Evolutionary conservation across 2,329 filamentous ascomycete genomes (phyloP).

Genomic region (Macroventuria anomochaeta): DNA sequence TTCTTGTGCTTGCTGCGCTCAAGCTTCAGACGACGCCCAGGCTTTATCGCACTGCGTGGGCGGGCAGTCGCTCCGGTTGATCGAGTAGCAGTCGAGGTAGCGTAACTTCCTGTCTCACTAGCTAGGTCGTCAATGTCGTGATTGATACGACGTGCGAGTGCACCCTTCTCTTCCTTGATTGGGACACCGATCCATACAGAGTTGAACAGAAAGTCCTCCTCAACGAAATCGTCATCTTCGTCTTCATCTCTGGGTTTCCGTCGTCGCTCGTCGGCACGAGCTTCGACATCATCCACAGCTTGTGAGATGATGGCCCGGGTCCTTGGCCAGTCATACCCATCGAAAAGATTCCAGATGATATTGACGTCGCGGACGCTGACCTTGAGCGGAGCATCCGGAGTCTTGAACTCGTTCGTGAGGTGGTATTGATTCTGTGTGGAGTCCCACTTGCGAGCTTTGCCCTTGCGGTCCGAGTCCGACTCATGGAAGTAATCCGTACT

Average conservation of each 20-base stretch:
- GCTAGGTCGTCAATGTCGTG: constrained; percentile 82
- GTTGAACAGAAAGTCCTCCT: constrained; percentile 96
- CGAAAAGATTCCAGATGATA: constrained; percentile 96
- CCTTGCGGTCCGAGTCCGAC: constrained; percentile 64
- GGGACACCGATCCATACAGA: constrained; percentile 97
- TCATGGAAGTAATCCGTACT: constrained; percentile 77
- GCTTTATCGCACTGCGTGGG: constrained; percentile 51
- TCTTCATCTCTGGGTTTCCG: constrained; percentile 65
- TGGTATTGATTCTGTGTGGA: constrained; percentile 78
- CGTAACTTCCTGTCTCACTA: constrained; percentile 89
- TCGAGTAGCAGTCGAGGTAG: constrained; percentile 63
- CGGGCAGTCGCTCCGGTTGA: constrained; percentile 47
- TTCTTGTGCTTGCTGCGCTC: constrained; percentile 90
- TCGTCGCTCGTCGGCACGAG: constrained; percentile 77
- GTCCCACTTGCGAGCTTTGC: constrained; percentile 80
- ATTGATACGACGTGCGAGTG: constrained; percentile 84
- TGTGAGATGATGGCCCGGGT: constrained; percentile 87
- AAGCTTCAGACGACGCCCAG: constrained; percentile 67
- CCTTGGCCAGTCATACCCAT: constrained; percentile 94
- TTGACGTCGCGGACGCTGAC: constrained; percentile 85
- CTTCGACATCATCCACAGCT: constrained; percentile 86
- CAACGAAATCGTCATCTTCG: constrained; percentile 69
- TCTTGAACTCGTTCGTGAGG: constrained; percentile 65
- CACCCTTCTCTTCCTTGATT: constrained; percentile 80
- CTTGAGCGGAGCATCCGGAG: constrained; percentile 73